phyloP scores from a whole-genome alignment of 108 stramenopile genomes.

The Stephanodiscus triporus region DNA sequence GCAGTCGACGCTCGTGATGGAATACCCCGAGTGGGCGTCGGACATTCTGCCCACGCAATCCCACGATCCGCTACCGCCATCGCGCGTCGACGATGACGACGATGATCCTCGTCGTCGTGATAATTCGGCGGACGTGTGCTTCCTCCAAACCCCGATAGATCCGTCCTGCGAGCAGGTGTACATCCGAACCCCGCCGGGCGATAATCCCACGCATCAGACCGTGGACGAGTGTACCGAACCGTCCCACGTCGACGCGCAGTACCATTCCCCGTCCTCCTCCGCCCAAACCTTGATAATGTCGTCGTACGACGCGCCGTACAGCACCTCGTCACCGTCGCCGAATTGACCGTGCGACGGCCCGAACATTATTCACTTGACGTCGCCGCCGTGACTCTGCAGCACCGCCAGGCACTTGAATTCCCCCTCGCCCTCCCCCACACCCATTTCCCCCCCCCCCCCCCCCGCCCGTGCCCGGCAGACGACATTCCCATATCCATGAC shows the following conservation, averaged over 20 bases:
- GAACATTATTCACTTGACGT: conserved; percentile 94
- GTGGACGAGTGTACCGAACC: conserved; percentile 73
- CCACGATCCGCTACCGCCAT: conserved; percentile 61
- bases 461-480: conserved; percentile 74
- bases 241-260: conserved; percentile 76
- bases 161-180: conserved; percentile 80
- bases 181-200: conserved; percentile 77
- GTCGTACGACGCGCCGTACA: conserved; percentile 91
- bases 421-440: too few relatives aligned
- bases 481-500: conserved; percentile 98
- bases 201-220: conserved; percentile 86
- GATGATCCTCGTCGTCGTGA: conserved; percentile 7
- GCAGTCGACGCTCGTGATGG: conserved; percentile 83
- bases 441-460: too few relatives aligned
- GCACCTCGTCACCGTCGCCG: conserved; percentile 86
- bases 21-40: conserved; percentile 63
- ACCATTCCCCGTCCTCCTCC: conserved; percentile 97
- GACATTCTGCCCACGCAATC: conserved; percentile 75
- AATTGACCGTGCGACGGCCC: conserved; percentile 77
- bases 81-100: background rate
- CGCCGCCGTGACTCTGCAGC: conserved; percentile 93
- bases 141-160: conserved; percentile 73
- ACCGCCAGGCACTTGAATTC: conserved; percentile 95
- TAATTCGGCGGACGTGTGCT: conserved; percentile 64
- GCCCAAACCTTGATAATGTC: conserved; percentile 94